Conservation (phyloP, 257 asterid species). For the Coffea eugenioides region DNA sequence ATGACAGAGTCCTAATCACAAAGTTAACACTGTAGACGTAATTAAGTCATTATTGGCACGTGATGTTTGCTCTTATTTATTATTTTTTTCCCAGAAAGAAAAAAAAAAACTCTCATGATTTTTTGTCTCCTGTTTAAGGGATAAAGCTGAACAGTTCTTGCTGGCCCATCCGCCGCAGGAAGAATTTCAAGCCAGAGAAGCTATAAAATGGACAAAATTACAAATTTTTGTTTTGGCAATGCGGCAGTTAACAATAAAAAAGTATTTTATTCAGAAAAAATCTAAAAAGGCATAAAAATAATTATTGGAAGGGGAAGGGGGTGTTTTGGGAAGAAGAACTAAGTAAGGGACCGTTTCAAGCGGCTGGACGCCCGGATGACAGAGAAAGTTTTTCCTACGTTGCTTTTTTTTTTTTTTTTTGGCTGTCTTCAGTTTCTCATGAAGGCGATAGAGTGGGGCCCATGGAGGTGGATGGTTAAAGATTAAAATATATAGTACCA, state of each 20-base stretch:
- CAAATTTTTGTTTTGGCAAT: not conserved
- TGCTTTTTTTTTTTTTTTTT: not conserved
- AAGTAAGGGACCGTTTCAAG: not conserved
- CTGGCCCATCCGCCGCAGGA: not conserved
- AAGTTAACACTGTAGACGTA: not conserved
- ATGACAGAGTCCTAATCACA: not conserved
- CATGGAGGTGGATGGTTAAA: not conserved
- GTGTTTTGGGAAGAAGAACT: slow-evolving; percentile 2
- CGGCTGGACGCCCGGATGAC: not conserved
- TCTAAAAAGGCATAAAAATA: too few species aligned
- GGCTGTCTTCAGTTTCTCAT: not conserved
- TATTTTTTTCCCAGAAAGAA: too few species aligned
- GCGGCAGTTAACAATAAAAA: not conserved
- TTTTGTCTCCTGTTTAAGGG: not conserved
- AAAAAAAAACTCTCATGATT: not conserved
- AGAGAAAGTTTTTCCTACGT: too few species aligned
- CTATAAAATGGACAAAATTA: not conserved
- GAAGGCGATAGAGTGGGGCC: not conserved
- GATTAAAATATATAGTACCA: too few species aligned
- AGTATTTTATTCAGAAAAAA: too few species aligned
- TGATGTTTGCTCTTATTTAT: not conserved
- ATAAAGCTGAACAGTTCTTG: not conserved
- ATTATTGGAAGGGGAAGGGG: not conserved
- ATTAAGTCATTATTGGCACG: not conserved
- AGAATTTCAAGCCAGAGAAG: not conserved